A percentile compares a stretch with the other conserved stretches of the same genome.
Conservation (phyloP, 208 protist species). For the Leishmania braziliensis region DNA sequence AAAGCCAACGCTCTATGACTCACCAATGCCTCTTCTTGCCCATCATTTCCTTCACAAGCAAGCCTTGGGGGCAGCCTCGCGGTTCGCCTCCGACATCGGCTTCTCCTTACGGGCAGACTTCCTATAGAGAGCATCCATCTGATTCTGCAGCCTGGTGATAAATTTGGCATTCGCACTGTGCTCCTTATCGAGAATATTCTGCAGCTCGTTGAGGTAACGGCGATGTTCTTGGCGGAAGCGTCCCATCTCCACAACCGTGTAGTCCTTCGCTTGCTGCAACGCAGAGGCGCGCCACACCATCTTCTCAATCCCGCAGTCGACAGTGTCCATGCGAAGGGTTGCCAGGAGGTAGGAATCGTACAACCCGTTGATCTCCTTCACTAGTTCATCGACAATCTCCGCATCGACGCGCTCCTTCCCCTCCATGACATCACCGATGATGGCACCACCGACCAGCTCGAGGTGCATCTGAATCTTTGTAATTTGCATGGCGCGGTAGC, state of each 20-base stretch:
- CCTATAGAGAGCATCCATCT: slow-evolving; percentile 41
- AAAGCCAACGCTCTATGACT: not conserved
- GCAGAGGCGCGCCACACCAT: slow-evolving; percentile 54
- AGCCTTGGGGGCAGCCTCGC: not conserved
- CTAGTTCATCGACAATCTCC: slow-evolving; percentile 58
- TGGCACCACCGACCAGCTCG: slow-evolving; percentile 75
- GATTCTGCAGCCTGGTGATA: slow-evolving; percentile 47
- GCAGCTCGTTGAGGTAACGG: slow-evolving; percentile 46
- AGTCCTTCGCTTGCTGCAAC: slow-evolving; percentile 55
- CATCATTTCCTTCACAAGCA: not conserved
- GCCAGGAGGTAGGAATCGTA: slow-evolving; percentile 54
- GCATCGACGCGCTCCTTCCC: slow-evolving; percentile 67
- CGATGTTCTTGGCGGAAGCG: slow-evolving; percentile 60
- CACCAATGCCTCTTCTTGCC: not conserved
- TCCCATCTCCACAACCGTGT: slow-evolving; percentile 53
- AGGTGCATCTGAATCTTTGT: slow-evolving; percentile 69
- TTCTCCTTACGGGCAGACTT: slow-evolving; percentile 5
- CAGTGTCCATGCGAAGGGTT: slow-evolving; percentile 42
- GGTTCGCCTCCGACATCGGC: not conserved
- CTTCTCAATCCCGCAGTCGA: slow-evolving; percentile 69
- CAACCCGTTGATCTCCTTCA: slow-evolving; percentile 60
- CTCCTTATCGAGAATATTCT: slow-evolving; percentile 57
- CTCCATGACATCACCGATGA: slow-evolving; percentile 51
- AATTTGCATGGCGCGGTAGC: slow-evolving; percentile 74
- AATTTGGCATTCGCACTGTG: slow-evolving; percentile 47